phyloP scores from a whole-genome alignment of 2,329 filamentous ascomycete species.

The Colletotrichum tanaceti region DNA sequence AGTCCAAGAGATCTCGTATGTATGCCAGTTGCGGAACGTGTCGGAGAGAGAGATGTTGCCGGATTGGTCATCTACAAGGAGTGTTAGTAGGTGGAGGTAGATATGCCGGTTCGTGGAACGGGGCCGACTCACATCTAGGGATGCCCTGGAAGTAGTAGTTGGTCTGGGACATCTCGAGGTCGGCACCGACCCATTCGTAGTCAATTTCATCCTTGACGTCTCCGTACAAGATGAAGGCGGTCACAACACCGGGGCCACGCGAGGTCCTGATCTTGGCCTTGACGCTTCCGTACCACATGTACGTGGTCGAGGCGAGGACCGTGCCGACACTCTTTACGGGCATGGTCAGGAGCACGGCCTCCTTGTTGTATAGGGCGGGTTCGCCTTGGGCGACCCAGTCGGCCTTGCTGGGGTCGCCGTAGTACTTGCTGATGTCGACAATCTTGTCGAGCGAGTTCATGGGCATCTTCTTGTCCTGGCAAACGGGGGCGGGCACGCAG shows the following conservation, averaged over 20 bases:
- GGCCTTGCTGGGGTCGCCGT: constrained; percentile 81
- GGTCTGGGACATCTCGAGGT: constrained; percentile 83
- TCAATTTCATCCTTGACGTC: constrained; percentile 99
- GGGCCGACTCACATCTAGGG: constrained; percentile 77
- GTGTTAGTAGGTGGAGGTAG: constrained; percentile 28
- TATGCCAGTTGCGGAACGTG: constrained; percentile 83
- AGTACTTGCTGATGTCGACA: constrained; percentile 80
- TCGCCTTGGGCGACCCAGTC: constrained; percentile 93
- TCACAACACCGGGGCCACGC: constrained; percentile 89
- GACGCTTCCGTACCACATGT: constrained; percentile 98
- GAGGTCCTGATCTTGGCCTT: constrained; percentile 86
- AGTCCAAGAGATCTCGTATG: constrained; percentile 93
- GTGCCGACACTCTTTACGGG: constrained; percentile 86
- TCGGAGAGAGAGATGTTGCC: constrained; percentile 76
- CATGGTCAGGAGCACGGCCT: constrained; percentile 88
- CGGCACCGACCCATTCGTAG: constrained; percentile 90
- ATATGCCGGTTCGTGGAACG: constrained; percentile 26
- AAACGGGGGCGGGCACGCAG: constrained; percentile 86
- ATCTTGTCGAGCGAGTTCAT: constrained; percentile 80
- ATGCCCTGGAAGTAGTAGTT: constrained; percentile 99
- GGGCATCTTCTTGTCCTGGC: constrained; percentile 77
- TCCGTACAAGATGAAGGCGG: constrained; percentile 93
- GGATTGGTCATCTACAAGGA: constrained; percentile 75
- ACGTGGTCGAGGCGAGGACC: constrained; percentile 82
- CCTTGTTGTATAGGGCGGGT: constrained; percentile 73